Evolutionary conservation across 148 eudicot species (phyloP).

Genomic region (Beta vulgaris): DNA sequence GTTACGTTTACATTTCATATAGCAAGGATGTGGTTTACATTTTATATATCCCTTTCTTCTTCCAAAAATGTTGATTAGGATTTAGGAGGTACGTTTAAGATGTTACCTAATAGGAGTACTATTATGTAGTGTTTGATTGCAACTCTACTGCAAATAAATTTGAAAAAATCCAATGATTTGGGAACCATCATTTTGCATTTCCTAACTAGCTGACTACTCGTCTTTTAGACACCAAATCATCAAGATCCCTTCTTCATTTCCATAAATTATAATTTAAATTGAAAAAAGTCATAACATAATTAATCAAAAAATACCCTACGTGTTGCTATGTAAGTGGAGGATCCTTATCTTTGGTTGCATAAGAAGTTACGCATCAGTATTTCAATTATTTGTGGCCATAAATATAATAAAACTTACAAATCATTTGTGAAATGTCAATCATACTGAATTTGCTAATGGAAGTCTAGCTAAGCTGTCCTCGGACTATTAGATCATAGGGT

Average conservation of each 20-base stretch:
- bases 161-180: constrained; percentile 16
- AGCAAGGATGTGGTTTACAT: no score
- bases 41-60: no score
- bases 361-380: constrained; percentile 8
- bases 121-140: no score
- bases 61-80: no score
- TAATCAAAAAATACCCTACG: background rate
- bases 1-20: no score
- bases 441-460: no score
- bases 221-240: background rate
- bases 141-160: background rate
- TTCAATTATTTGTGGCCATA: constrained; percentile 21
- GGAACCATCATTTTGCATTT: constrained; percentile 11
- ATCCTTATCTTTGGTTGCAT: constrained; percentile 9
- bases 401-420: no score
- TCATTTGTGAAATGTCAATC: constrained; percentile 22
- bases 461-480: constrained; percentile 6
- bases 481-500: background rate
- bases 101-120: no score
- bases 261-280: background rate
- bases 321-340: constrained; percentile 6
- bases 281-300: constrained; percentile 7
- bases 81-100: no score
- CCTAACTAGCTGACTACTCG: constrained; percentile 21
- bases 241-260: background rate